Conservation (phyloP, 768 basidiomycete species). For the Boletus tylopilopsis region DNA sequence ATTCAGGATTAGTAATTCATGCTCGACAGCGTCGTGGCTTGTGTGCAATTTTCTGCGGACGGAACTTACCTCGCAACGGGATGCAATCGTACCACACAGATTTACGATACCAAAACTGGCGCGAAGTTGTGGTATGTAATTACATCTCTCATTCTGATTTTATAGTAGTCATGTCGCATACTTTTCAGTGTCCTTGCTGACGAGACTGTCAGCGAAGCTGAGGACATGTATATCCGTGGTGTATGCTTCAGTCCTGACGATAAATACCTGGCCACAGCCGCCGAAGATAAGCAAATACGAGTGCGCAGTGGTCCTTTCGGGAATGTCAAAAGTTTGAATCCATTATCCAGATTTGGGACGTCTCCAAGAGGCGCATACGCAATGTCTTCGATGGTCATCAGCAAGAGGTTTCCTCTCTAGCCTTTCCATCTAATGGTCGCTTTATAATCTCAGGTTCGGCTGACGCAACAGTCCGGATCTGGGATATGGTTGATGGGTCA, state of each 20-base stretch:
- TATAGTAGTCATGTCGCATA: conserved; percentile 8
- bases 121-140: conserved; percentile 70
- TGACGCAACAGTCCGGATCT: conserved; percentile 65
- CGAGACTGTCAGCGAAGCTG: conserved; percentile 64
- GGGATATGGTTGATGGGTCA: conserved; percentile 49
- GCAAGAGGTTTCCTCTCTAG: conserved; percentile 92
- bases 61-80: conserved; percentile 92
- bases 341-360: conserved; percentile 84
- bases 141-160: neutral
- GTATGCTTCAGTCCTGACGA: conserved; percentile 77
- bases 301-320: conserved; percentile 39
- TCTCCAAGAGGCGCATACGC: conserved; percentile 72
- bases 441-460: conserved; percentile 89
- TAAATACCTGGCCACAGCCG: conserved; percentile 70
- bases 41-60: conserved; percentile 92
- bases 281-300: conserved; percentile 90
- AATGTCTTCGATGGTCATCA: conserved; percentile 84
- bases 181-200: conserved; percentile 66
- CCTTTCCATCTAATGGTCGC: conserved; percentile 80
- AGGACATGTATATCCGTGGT: conserved; percentile 86
- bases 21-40: conserved; percentile 67
- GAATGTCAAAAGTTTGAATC: conserved; percentile 3
- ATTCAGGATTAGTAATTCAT: conserved; percentile 6
- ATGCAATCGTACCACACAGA: conserved; percentile 93
- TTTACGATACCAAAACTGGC: conserved; percentile 90